Evolutionary conservation across 164 flowering plant species (phyloP).

Genomic region (Magnolia officinalis): DNA sequence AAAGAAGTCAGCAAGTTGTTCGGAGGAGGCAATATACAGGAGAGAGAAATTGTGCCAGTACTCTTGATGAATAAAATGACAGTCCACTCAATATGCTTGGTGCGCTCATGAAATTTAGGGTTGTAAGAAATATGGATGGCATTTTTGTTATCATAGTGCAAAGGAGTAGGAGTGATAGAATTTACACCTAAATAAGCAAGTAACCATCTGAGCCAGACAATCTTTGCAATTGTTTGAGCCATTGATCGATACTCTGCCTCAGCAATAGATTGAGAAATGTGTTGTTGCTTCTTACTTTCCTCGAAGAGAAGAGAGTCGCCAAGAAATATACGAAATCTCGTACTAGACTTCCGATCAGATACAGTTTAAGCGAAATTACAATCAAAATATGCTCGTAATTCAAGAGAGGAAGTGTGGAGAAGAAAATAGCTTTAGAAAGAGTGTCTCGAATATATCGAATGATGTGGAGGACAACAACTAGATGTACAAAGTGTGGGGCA

Average conservation of each 20-base stretch:
- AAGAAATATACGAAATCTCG: neutral
- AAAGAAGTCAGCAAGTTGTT: too few species aligned
- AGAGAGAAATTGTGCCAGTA: too few species aligned
- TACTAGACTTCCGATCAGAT: neutral
- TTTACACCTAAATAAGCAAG: neutral
- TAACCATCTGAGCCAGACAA: neutral
- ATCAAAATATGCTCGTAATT: neutral
- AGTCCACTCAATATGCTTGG: too few species aligned
- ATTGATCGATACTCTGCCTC: too few species aligned
- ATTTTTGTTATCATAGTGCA: neutral
- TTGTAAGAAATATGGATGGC: neutral
- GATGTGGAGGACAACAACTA: neutral
- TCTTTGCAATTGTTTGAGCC: neutral
- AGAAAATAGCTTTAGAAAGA: neutral
- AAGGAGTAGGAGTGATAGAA: too few species aligned
- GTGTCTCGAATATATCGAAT: neutral
- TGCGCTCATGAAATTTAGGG: too few species aligned
- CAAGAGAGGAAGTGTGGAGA: too few species aligned
- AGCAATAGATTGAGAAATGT: too few species aligned
- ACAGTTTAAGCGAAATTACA: neutral
- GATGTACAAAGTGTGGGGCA: neutral
- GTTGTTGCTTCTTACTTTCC: neutral
- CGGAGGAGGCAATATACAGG: too few species aligned
- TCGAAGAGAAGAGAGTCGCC: neutral
- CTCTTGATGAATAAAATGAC: too few species aligned